Evolutionary conservation across 139 green algal genomes (phyloP), one percentile per base, ranked within the genome.

Genomic region (Desmodesmus armatus): DNA sequence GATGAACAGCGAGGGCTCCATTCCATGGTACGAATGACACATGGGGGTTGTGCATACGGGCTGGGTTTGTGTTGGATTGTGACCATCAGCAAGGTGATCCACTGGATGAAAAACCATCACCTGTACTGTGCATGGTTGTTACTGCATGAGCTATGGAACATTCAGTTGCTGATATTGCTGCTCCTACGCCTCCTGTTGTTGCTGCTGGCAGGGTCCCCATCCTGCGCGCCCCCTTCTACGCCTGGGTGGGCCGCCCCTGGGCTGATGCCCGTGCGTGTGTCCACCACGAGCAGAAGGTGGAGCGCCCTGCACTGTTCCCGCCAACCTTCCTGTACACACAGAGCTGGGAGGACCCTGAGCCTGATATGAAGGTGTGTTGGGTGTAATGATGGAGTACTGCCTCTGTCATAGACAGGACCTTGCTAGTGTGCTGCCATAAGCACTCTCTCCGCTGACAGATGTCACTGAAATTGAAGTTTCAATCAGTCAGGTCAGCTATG

Each of bases 301-400:
- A 98, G 90, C 92, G 94, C 1, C 96, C 96, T 0, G 87, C 95
- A 2, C 84, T 95, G 76, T 99, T 99, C 88, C 97, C 97, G 19
- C 95, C 96, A 31, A 99, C 97, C 33, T 99, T 99, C 90, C 93
- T 99, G 37, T 99, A 99, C 96, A 98, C 94, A 17, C 93, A 98
- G 87, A 97, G 92, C 43, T 99, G 97, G 97, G 97, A 99, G 92
- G 97, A 99, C 77, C 97, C 97, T 1, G 90, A 93, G 29, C 90
- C 93, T 23, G 95, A 98, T 87, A 95, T 96, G 88, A 81, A 98
- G 91, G 92, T 95, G 66, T 4, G 90, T 9, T n/a, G 55, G 44
- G 9, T n/a, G n/a, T n/a, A n/a, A n/a, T n/a, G n/a, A n/a, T n/a
- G n/a, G n/a, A n/a, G n/a, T n/a, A n/a, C n/a, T n/a, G n/a, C 47